Evolutionary conservation across 257 asterid species (phyloP).

Genomic region (Solanum tarijense): DNA sequence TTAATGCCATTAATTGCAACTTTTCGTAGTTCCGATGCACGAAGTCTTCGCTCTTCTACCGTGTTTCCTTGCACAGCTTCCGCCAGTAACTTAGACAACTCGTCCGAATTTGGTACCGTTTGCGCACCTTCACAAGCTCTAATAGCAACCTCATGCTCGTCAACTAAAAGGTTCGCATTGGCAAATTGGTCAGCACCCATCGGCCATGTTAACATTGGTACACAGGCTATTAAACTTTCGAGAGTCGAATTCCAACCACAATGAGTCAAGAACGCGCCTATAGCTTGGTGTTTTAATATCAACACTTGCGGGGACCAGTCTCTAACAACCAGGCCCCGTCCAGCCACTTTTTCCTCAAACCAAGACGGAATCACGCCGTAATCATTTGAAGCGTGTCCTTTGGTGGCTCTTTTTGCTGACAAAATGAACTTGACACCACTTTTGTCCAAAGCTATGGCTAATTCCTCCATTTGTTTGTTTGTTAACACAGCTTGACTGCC

Average conservation of each 20-base stretch:
- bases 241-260: too few relatives aligned
- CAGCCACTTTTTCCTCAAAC: conserved; percentile 52
- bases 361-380: conserved; percentile 47
- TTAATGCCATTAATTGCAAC: conserved; percentile 35
- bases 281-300: conserved; percentile 38
- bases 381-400: conserved; percentile 28
- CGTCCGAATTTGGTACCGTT: conserved; percentile 27
- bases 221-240: conserved; percentile 32
- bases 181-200: conserved; percentile 70
- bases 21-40: conserved; percentile 7
- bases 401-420: conserved; percentile 41
- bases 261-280: too few relatives aligned
- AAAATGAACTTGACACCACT: conserved; percentile 46
- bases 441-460: conserved; percentile 38
- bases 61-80: conserved; percentile 17
- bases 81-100: conserved; percentile 18
- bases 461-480: conserved; percentile 43
- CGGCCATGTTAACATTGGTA: conserved; percentile 74
- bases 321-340: conserved; percentile 49
- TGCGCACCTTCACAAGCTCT: conserved; percentile 55
- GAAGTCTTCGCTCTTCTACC: conserved; percentile 18
- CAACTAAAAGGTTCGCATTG: conserved; percentile 50
- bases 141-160: conserved; percentile 38
- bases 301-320: conserved; percentile 75
- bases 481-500: conserved; percentile 71